Conservation (phyloP, 202 grass and related monocot species). For the Elaeis oleifera region DNA sequence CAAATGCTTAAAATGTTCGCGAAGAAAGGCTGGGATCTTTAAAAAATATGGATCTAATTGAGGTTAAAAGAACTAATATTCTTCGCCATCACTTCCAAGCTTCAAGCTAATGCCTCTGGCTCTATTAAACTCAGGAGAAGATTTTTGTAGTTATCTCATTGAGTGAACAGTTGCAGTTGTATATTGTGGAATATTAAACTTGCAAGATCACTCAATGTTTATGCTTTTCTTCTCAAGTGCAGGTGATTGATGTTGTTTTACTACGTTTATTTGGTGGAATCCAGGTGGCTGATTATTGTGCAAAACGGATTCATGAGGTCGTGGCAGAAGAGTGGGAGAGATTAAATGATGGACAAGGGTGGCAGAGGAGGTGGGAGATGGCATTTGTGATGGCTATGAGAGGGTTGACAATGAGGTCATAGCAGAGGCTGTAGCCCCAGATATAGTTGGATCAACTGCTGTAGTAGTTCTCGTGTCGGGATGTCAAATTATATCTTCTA, state of each 20-base stretch:
- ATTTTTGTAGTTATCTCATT: too few relatives aligned
- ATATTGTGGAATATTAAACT: too few relatives aligned
- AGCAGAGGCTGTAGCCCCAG: slow-evolving; percentile 28
- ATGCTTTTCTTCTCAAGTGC: too few relatives aligned
- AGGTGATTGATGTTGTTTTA: background rate
- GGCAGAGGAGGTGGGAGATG: slow-evolving; percentile 33
- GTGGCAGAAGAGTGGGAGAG: slow-evolving; percentile 35
- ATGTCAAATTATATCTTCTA: slow-evolving; percentile 44
- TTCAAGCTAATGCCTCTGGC: too few relatives aligned
- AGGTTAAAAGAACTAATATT: too few relatives aligned
- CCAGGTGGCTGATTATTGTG: slow-evolving; percentile 38
- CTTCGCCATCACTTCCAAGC: too few relatives aligned
- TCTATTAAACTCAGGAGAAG: too few relatives aligned
- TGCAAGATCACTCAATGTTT: too few relatives aligned
- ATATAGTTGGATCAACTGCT: slow-evolving; percentile 41
- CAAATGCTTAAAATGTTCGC: too few relatives aligned
- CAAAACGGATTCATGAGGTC: slow-evolving; percentile 30
- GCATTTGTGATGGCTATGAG: slow-evolving; percentile 26
- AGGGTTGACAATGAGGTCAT: slow-evolving; percentile 38
- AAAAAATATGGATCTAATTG: too few relatives aligned
- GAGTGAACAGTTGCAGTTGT: too few relatives aligned
- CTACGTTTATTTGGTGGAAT: slow-evolving; percentile 1
- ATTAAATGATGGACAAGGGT: slow-evolving; percentile 14
- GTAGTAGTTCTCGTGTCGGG: slow-evolving; percentile 32
- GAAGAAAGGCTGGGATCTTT: too few relatives aligned